Evolutionary conservation across 2,329 filamentous ascomycete genomes (phyloP), one percentile per base, ranked within the genome.

Genomic region (Knoxdaviesia proteae): DNA sequence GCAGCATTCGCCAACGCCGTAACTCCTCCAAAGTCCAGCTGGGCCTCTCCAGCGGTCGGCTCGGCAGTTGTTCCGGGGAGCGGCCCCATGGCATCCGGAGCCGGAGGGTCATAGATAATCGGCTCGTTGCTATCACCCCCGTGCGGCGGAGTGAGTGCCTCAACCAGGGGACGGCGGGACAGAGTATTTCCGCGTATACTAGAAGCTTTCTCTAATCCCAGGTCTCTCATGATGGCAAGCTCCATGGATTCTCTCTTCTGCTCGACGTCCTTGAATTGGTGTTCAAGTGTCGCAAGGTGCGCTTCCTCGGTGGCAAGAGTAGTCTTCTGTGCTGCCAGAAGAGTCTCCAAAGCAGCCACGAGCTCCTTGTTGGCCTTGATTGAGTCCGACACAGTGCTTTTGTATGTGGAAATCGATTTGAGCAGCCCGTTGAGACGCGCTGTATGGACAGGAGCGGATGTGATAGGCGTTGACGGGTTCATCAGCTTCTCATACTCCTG

Each of bases 391-490:
- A 96, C 81, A 0, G 88, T 86, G 43, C 76, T 83, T 59, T 98
- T 87, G 4, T 90, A 90, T 48, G 74, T 83, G 20, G 84, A 84
- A 11, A 98, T 69, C 6, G 77, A 81, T 63, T 90, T 94, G 43
- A 96, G 69, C n/a, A 98, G 68, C 3, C 84, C 81, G 49, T 83
- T 87, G 6, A 98, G 71, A 32, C 84, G 80, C 9, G 88, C 88
- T 2, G 90, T 90, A 54, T 93, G 84, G 20, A 98, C 87, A 1
- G 90, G 87, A 0, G 87, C 79, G 0, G 84, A 80, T 0, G 88
- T 84, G 2, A 79, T 64, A 1, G 72, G 65, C 0, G 70, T 71
- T 32, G 68, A 65, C 0, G 84, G 72, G 50, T 86, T 81, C 43
- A 77, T 81, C 54, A 92, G 68, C 57, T 88, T 93, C 41, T 80